A percentile compares a stretch with the other conserved stretches of the same genome.
Conservation (phyloP, 768 basidiomycete genomes). For the Lentinula aciculospora region DNA sequence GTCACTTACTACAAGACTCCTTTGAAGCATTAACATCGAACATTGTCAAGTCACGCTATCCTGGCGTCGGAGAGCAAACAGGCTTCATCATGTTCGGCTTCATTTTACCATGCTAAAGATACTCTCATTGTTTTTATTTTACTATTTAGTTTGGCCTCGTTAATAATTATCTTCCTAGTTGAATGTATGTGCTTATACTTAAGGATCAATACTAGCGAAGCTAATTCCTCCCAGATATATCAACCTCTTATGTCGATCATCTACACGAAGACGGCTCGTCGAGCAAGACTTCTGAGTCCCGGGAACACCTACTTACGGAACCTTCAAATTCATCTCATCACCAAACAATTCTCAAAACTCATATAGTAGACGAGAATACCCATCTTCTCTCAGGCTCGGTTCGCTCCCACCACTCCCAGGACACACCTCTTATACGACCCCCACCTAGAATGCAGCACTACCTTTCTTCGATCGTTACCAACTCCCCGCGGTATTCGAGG, state of each 20-base stretch:
- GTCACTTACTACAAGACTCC: constrained; percentile 74
- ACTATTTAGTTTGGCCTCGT: constrained; percentile 45
- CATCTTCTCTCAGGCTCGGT: constrained; percentile 6
- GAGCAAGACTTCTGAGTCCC: constrained; percentile 20
- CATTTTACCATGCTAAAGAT: neutral
- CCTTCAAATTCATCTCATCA: neutral
- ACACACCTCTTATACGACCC: constrained; percentile 12
- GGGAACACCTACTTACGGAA: constrained; percentile 6
- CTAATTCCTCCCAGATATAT: constrained; percentile 44
- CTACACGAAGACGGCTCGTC: constrained; percentile 57
- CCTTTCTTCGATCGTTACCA: constrained; percentile 12
- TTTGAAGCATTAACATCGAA: constrained; percentile 53
- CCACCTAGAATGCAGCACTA: constrained; percentile 4
- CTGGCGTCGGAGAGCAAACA: constrained; percentile 47
- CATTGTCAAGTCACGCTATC: constrained; percentile 38
- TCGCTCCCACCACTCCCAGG: constrained; percentile 11
- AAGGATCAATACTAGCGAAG: constrained; percentile 6
- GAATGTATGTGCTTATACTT: constrained; percentile 53
- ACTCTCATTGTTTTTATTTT: constrained; percentile 1
- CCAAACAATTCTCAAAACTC: neutral
- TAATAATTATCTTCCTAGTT: constrained; percentile 69
- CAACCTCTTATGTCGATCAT: constrained; percentile 69
- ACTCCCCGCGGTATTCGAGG: constrained; percentile 11
- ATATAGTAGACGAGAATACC: neutral
- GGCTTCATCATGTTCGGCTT: constrained; percentile 66